Base-by-base conservation (phyloP, 179 eudicot genomes). In the Patellifolia procumbens region DNA sequence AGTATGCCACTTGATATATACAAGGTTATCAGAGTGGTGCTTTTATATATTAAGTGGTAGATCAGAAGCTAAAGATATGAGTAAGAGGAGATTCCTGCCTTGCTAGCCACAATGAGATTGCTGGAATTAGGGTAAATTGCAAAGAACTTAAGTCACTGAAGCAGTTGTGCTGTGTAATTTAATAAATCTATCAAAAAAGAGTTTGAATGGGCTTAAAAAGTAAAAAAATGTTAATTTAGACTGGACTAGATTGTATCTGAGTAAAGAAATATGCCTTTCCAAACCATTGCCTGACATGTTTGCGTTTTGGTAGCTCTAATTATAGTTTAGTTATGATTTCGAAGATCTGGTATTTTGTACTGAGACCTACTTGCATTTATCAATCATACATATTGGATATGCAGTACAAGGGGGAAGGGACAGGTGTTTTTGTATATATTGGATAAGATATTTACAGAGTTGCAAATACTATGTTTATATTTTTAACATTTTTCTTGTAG, bases 401-500 rank as follows among this genome's bases (percentile, higher is more conserved):
- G 45, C 29, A 12, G 13, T 28, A 19, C 39, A 31, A 37, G 48
- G 28, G n/a, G 49, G 49, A 65, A 61, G 42, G 12, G 24, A 31
- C 19, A 5, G 1, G 15, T 0, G 2, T 35, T 37, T 13, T 64
- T 35, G 2, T 64, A 7, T 64, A 16, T 39, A 19, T 7, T 59
- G n/a, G 19, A 26, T 28, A 11, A 16, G 58, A 52, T 59, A 11
- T 3, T 32, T 16, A 17, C 20, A 63, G 70, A 22, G 5, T 39
- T 39, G 26, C 48, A 63, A 75, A 58, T 46, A 12, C 51, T 46
- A 49, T 49, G 3, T 16, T 45, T 2, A 12, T 12, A 2, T 24
- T 60, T 12, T 32, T 76, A 39, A 37, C 32, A 67, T 35, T 24
- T n/a, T 43, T 75, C 58, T 60, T 79, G 66, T 84, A 95, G 99